A percentile compares a stretch with the other conserved stretches of the same genome.
phyloP scores from a whole-genome alignment of 2,329 filamentous ascomycete genomes.

The Phialophora expanda region DNA sequence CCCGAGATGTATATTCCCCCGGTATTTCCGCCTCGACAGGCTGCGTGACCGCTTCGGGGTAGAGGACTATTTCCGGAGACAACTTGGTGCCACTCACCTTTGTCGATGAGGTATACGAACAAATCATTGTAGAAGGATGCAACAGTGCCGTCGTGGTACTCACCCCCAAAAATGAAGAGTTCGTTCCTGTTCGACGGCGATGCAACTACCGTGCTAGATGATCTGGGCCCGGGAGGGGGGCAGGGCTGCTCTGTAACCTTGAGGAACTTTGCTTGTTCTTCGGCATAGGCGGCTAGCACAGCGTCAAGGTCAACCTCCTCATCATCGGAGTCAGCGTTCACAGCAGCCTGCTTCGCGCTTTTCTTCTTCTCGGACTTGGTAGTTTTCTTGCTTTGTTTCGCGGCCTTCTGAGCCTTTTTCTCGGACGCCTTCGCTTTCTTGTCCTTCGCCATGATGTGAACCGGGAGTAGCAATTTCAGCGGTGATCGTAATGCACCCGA shows the following conservation, averaged over 20 bases:
- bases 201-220: constrained; percentile 80
- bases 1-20: constrained; percentile 90
- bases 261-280: constrained; percentile 89
- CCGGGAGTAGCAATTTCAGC: neutral
- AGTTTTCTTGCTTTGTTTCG: constrained; percentile 74
- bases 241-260: constrained; percentile 85
- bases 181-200: constrained; percentile 86
- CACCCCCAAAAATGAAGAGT: constrained; percentile 88
- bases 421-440: constrained; percentile 63
- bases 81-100: constrained; percentile 87
- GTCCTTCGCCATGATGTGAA: constrained; percentile 49
- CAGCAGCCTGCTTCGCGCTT: constrained; percentile 75
- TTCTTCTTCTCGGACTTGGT: constrained; percentile 77
- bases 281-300: constrained; percentile 89
- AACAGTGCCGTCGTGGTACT: constrained; percentile 91
- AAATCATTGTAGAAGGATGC: constrained; percentile 73
- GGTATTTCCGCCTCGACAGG: constrained; percentile 86
- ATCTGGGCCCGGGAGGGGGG: constrained; percentile 75
- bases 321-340: constrained; percentile 74
- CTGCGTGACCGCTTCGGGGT: constrained; percentile 90
- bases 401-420: constrained; percentile 58
- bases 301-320: constrained; percentile 93
- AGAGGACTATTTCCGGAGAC: constrained; percentile 90
- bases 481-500: neutral
- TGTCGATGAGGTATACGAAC: constrained; percentile 74